Conservation (phyloP, 768 basidiomycete species). For the Fistulinella prunicolor region DNA sequence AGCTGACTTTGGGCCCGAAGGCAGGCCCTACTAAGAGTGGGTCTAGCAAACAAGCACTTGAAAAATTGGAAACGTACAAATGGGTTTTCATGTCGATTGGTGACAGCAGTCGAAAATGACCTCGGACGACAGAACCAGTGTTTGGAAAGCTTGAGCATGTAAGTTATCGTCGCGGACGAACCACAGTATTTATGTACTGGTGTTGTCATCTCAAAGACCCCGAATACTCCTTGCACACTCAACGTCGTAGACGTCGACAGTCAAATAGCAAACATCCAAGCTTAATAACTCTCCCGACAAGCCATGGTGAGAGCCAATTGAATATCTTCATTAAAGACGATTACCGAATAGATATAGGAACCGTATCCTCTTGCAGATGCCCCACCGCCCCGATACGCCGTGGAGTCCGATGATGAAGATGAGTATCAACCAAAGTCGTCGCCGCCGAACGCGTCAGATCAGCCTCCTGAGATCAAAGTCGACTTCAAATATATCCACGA, state of each 20-base stretch:
- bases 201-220: too few species aligned
- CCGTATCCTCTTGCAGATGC: slow-evolving; percentile 54
- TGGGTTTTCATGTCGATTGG: slow-evolving; percentile 50
- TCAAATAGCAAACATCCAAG: too few species aligned
- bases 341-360: slow-evolving; percentile 36
- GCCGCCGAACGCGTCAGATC: slow-evolving; percentile 5
- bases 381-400: slow-evolving; percentile 55
- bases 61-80: slow-evolving; percentile 38
- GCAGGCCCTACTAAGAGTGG: slow-evolving; percentile 33
- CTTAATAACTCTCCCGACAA: too few species aligned
- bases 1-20: slow-evolving; percentile 33
- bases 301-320: neutral
- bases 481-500: slow-evolving; percentile 38
- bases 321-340: too few species aligned
- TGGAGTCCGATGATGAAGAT: slow-evolving; percentile 71
- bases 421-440: slow-evolving; percentile 49
- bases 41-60: slow-evolving; percentile 7
- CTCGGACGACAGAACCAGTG: slow-evolving; percentile 6
- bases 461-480: slow-evolving; percentile 26
- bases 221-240: too few species aligned
- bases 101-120: slow-evolving; percentile 15
- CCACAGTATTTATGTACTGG: too few species aligned
- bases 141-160: too few species aligned
- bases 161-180: too few species aligned
- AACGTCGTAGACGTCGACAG: too few species aligned